Base-by-base conservation (phyloP, 805 yeast species). In the Candida nonsorbophila region DNA sequence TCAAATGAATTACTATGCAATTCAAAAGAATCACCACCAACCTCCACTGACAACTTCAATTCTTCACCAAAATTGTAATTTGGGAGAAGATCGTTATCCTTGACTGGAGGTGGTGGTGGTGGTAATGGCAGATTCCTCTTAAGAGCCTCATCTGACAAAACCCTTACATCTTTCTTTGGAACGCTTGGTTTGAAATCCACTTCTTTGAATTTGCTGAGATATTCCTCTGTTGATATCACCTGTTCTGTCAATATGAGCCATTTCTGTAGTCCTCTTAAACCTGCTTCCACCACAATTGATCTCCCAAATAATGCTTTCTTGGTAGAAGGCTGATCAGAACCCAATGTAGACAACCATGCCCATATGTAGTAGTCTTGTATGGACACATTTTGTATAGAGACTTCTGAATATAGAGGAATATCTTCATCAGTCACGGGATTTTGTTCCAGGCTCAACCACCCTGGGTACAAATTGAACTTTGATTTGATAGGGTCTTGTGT, bases 291-390 rank as follows among this genome's bases (percentile, higher is more conserved):
- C 5, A 86, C 84, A 32, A 84, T 66, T 0, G 94, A 78, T 40
- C 92, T 70, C 7, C 95, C 95, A 60, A 86, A 86, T 2, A 79
- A 53, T 18, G 71, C 69, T 51, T 82, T 82, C 42, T 77, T 76
- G 14, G 62, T 53, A 18, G 69, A 64, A 0, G 86, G 74, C 47
- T 84, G 82, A 48, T 86, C 95, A 18, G 77, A 68, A 0, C 84
- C 84, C 14, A 85, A 50, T 2, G 86, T 72, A 1, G 87, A 75
- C 46, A 85, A 62, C 95, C 95, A 86, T 1, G 95, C 74, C 95
- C 95, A 86, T 16, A 85, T 84, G 47, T 79, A 86, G 52, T 82
- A 86, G 52, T 86, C 95, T 52, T 84, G 94, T 12, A 86, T 74
- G 5, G 84, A 69, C 1, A 83, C 79, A 35, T 83, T 70, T 6